Conservation (phyloP, 495 filamentous ascomycete species). For the Pseudotulostoma volvatum region DNA sequence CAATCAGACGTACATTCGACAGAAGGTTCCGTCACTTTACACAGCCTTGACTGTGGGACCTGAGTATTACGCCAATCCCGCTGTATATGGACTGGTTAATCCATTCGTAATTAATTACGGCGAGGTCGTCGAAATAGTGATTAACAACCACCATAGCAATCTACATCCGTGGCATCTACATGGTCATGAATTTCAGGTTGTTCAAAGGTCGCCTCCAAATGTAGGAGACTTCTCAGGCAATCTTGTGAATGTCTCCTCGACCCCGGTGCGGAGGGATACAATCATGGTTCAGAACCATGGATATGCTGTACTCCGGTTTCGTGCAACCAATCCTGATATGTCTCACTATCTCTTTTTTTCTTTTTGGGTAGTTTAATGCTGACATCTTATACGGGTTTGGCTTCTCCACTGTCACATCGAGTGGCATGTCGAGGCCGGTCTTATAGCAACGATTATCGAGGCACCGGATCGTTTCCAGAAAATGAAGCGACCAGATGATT, state of each 20-base stretch:
- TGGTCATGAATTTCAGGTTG: slow-evolving; percentile 38
- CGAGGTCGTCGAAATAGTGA: slow-evolving; percentile 43
- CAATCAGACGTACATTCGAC: slow-evolving; percentile 33
- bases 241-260: slow-evolving; percentile 20
- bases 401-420: slow-evolving; percentile 66
- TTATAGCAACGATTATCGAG: slow-evolving; percentile 53
- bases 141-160: slow-evolving; percentile 46
- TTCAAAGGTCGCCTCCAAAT: slow-evolving; percentile 25
- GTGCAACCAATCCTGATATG: slow-evolving; percentile 54
- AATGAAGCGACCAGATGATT: slow-evolving; percentile 5
- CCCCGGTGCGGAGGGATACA: slow-evolving; percentile 42
- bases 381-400: too few relatives aligned
- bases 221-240: slow-evolving; percentile 28
- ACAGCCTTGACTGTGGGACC: slow-evolving; percentile 35
- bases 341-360: too few relatives aligned
- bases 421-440: slow-evolving; percentile 55
- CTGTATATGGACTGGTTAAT: slow-evolving; percentile 20
- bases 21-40: slow-evolving; percentile 64
- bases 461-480: slow-evolving; percentile 7
- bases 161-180: slow-evolving; percentile 53
- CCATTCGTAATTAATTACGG: slow-evolving; percentile 31
- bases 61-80: slow-evolving; percentile 37
- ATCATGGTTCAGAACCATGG: slow-evolving; percentile 35
- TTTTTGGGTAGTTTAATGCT: not conserved
- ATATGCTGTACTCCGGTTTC: slow-evolving; percentile 46